phyloP scores from a whole-genome alignment of 2,329 filamentous ascomycete species.

The Diaporthe velutina region DNA sequence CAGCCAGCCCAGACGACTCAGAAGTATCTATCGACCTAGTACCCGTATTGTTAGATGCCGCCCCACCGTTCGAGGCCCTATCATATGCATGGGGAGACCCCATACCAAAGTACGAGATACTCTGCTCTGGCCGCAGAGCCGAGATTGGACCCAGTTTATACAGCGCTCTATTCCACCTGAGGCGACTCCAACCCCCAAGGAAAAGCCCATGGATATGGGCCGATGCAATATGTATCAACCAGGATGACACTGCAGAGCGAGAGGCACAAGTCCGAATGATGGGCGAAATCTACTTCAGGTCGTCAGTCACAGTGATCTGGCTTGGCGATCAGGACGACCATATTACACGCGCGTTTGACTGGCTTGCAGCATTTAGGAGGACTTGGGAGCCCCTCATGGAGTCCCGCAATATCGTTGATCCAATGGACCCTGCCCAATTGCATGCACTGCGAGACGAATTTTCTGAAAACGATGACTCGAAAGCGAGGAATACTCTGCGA shows the following conservation, averaged over 20 bases:
- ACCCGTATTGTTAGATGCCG: not conserved
- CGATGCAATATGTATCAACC: slow-evolving; percentile 25
- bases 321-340: slow-evolving; percentile 4
- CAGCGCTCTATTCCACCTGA: not conserved
- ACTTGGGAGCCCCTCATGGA: too few species aligned
- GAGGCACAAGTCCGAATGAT: slow-evolving; percentile 11
- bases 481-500: not conserved
- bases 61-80: not conserved
- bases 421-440: too few species aligned
- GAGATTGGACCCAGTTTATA: not conserved
- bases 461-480: not conserved
- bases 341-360: not conserved
- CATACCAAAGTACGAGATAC: not conserved
- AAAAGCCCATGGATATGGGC: slow-evolving; percentile 6
- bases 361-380: not conserved
- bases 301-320: not conserved
- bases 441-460: not conserved
- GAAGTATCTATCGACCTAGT: not conserved
- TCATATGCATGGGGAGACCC: not conserved
- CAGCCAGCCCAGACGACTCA: not conserved
- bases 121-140: not conserved
- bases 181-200: too few species aligned
- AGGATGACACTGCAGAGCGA: not conserved
- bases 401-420: not conserved
- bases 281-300: slow-evolving; percentile 1